Evolutionary conservation across 495 filamentous ascomycete genomes (phyloP).

Genomic region (Delitschia confertaspora): DNA sequence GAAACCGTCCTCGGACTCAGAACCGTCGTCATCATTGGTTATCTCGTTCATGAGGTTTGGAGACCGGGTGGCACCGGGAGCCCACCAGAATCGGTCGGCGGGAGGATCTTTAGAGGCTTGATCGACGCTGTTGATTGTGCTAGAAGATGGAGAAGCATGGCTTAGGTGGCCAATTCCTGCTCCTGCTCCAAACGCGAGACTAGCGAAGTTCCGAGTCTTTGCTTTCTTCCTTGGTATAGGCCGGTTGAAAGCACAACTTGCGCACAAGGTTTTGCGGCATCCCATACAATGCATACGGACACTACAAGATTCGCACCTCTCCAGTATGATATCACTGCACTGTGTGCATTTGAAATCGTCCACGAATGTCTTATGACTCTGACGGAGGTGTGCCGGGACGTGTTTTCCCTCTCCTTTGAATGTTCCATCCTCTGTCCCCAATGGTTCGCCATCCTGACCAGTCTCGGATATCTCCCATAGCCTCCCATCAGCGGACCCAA

Average conservation of each 20-base stretch:
- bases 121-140: constrained; percentile 8
- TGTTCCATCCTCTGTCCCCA: constrained; percentile 41
- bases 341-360: constrained; percentile 47
- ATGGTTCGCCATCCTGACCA: constrained; percentile 47
- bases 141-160: constrained; percentile 26
- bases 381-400: constrained; percentile 46
- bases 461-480: constrained; percentile 52
- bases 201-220: constrained; percentile 26
- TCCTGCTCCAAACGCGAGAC: constrained; percentile 15
- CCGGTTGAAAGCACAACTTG: constrained; percentile 51
- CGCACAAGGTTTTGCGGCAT: constrained; percentile 53
- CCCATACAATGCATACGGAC: constrained; percentile 57
- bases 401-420: constrained; percentile 48
- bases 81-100: constrained; percentile 47
- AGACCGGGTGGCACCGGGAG: constrained; percentile 43
- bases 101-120: constrained; percentile 1
- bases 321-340: constrained; percentile 45
- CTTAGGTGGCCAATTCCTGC: neutral
- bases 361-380: constrained; percentile 47
- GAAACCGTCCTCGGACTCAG: constrained; percentile 27
- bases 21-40: constrained; percentile 29
- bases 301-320: constrained; percentile 55
- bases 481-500: constrained; percentile 38
- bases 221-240: constrained; percentile 39
- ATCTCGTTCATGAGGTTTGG: constrained; percentile 51